Percentiles rank a stretch among this genome's conserved stretches.
Conservation (phyloP, 306 rosid species). For the Cucumis hystrix region DNA sequence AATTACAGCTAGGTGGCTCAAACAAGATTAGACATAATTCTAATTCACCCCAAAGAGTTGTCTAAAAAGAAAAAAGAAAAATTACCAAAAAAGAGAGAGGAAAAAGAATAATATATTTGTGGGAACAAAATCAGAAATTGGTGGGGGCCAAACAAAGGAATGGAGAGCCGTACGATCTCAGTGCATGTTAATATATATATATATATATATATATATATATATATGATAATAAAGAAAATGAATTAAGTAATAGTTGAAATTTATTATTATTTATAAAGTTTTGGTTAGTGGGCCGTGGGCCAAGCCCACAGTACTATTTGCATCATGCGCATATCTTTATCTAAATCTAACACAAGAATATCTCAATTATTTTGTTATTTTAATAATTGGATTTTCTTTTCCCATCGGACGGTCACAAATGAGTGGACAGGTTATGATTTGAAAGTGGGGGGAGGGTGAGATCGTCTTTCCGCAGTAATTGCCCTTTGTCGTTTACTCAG, state of each 20-base stretch:
- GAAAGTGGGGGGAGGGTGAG: background rate
- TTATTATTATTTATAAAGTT: background rate
- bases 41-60: background rate
- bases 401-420: background rate
- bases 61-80: background rate
- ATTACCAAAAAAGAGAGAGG: background rate
- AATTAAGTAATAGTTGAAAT: background rate
- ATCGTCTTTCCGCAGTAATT: background rate
- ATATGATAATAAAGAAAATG: background rate
- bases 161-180: conserved; percentile 8
- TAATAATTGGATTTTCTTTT: background rate
- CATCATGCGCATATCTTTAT: conserved; percentile 9
- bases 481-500: conserved; percentile 28
- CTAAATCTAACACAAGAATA: conserved; percentile 6
- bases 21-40: background rate
- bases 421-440: background rate
- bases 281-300: conserved; percentile 6
- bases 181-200: background rate
- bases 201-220: background rate
- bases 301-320: conserved; percentile 4
- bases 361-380: background rate
- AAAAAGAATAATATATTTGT: conserved; percentile 3
- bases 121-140: conserved; percentile 6
- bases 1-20: background rate
- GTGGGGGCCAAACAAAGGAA: conserved; percentile 6